Evolutionary conservation across 2,329 filamentous ascomycete species (phyloP).

Genomic region (Diaporthe vaccinii): DNA sequence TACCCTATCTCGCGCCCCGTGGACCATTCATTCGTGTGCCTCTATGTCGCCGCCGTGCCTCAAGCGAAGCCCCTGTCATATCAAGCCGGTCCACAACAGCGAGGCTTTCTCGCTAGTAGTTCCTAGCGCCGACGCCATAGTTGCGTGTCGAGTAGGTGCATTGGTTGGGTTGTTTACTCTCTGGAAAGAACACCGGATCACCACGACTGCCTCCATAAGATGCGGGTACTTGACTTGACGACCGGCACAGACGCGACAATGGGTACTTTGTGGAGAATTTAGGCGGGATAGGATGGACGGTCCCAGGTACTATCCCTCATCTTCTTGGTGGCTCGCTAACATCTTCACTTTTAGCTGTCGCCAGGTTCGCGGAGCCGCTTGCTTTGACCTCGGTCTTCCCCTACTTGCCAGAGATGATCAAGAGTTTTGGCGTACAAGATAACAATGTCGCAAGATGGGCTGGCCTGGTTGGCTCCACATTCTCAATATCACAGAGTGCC

Average conservation of each 20-base stretch:
- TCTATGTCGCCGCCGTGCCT: slow-evolving; percentile 37
- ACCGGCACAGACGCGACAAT: background rate
- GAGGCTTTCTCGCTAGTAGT: slow-evolving; percentile 20
- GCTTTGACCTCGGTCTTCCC: slow-evolving; percentile 80
- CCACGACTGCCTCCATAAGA: background rate
- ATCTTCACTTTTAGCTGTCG: slow-evolving; percentile 69
- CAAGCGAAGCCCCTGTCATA: slow-evolving; percentile 33
- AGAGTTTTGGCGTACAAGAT: slow-evolving; percentile 79
- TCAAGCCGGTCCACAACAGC: background rate
- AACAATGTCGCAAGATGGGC: slow-evolving; percentile 85
- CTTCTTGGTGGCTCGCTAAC: slow-evolving; percentile 50
- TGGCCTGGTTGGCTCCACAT: slow-evolving; percentile 79
- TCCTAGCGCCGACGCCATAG: slow-evolving; percentile 23
- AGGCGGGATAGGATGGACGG: background rate
- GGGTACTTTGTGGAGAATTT: background rate
- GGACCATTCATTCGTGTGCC: background rate
- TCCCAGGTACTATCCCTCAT: slow-evolving; percentile 42
- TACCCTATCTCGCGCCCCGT: background rate
- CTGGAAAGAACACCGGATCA: background rate
- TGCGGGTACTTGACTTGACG: slow-evolving; percentile 4
- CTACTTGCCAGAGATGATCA: slow-evolving; percentile 84
- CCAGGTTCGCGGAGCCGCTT: slow-evolving; percentile 82
- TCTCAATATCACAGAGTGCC: slow-evolving; percentile 78
- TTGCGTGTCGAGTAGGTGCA: slow-evolving; percentile 24
- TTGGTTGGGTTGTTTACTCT: background rate